Percentiles rank a stretch among this genome's conserved stretches.
phyloP scores from a whole-genome alignment of 257 asterid species.

The Galeopsis tetrahit region DNA sequence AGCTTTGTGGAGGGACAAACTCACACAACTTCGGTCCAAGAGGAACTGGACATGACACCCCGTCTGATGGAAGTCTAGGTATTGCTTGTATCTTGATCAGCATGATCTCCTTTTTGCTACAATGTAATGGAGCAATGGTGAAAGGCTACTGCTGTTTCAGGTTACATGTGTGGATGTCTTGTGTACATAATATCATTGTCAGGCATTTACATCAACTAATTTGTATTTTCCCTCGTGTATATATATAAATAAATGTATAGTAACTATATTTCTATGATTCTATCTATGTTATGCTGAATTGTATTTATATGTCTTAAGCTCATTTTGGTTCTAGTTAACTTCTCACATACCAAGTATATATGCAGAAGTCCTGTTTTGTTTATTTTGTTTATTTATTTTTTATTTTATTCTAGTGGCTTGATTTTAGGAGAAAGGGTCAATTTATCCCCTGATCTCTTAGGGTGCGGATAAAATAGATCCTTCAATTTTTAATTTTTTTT shows the following conservation, averaged over 20 bases:
- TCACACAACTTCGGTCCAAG: conserved; percentile 74
- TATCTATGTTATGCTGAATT: not conserved
- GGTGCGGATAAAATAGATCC: too few relatives aligned
- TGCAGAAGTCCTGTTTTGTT: not conserved
- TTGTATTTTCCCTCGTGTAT: not conserved
- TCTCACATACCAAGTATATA: too few relatives aligned
- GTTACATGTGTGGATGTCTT: not conserved
- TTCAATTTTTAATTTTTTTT: too few relatives aligned
- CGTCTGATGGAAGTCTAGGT: not conserved
- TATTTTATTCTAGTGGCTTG: too few relatives aligned
- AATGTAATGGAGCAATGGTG: too few relatives aligned
- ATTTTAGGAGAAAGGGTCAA: too few relatives aligned
- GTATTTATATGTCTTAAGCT: not conserved
- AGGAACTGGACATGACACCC: conserved; percentile 65
- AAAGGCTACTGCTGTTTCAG: not conserved
- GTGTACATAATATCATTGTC: not conserved
- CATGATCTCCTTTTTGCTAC: not conserved
- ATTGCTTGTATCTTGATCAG: not conserved
- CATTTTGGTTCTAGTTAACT: not conserved
- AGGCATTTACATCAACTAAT: not conserved
- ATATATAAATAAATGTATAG: not conserved
- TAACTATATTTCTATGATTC: not conserved
- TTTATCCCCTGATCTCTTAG: too few relatives aligned
- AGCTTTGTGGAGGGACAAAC: conserved; percentile 91
- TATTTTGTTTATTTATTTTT: too few relatives aligned